These are phyloP conservation scores for Claviceps digitariae DNA, from an alignment of 2,329 filamentous ascomycete species.

Conservation along the genomic window DNA sequence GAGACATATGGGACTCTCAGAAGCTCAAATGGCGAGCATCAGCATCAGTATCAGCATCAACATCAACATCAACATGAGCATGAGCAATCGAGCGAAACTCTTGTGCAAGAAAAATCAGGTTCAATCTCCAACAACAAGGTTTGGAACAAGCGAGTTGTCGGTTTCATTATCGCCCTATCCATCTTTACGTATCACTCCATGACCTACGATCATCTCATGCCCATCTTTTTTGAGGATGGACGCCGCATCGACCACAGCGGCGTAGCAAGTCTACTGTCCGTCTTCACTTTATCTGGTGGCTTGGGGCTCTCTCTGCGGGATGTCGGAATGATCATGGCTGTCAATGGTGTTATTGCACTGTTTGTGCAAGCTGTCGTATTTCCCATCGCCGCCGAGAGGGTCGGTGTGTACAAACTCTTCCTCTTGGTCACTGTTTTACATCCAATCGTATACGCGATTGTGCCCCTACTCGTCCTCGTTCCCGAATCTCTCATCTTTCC, in stretches of 20 bases:
- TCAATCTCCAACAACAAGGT: slow-evolving; percentile 25
- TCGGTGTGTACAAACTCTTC: slow-evolving; percentile 49
- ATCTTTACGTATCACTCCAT: slow-evolving; percentile 94
- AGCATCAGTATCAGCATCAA: slow-evolving; percentile 30
- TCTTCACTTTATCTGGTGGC: slow-evolving; percentile 46
- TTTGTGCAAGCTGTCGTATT: slow-evolving; percentile 48
- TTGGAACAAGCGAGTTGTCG: slow-evolving; percentile 50
- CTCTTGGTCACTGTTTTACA: slow-evolving; percentile 45
- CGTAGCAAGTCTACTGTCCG: slow-evolving; percentile 20
- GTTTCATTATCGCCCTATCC: slow-evolving; percentile 67
- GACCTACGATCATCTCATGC: slow-evolving; percentile 84
- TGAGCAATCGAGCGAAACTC: slow-evolving; percentile 17
- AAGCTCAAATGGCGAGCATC: slow-evolving; percentile 30
- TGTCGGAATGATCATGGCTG: slow-evolving; percentile 47
- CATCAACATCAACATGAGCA: slow-evolving; percentile 33
- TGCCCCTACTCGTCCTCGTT: slow-evolving; percentile 44
- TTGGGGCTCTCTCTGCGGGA: slow-evolving; percentile 48
- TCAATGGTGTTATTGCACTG: slow-evolving; percentile 45
- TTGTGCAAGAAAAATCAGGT: slow-evolving; percentile 19
- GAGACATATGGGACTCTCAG: slow-evolving; percentile 68
- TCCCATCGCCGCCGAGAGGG: slow-evolving; percentile 40
- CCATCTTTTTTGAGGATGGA: slow-evolving; percentile 83
- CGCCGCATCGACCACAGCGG: slow-evolving; percentile 29
- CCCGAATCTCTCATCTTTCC: slow-evolving; percentile 36
- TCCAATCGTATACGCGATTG: slow-evolving; percentile 45